phyloP scores from a whole-genome alignment of 805 yeast species.

The Candida chilensis region DNA sequence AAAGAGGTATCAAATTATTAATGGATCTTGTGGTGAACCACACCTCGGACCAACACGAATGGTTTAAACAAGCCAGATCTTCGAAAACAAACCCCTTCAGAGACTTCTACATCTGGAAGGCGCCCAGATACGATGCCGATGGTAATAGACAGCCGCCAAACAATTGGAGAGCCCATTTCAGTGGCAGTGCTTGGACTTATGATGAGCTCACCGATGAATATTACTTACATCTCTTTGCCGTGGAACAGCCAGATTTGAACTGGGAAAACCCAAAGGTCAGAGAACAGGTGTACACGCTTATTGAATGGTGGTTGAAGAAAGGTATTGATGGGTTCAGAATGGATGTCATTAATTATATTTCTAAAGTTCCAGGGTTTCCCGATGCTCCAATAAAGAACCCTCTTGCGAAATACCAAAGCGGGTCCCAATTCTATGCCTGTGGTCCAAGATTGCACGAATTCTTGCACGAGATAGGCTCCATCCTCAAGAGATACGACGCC shows the following conservation, averaged over 20 bases:
- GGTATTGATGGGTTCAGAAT: constrained; percentile 33
- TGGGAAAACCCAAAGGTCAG: constrained; percentile 23
- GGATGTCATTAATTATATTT: constrained; percentile 30
- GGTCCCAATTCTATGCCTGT: constrained; percentile 12
- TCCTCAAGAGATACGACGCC: no score
- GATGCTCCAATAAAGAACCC: constrained; percentile 28
- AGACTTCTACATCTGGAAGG: constrained; percentile 32
- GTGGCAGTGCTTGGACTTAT: constrained; percentile 28
- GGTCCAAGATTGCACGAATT: constrained; percentile 34
- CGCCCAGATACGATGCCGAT: constrained; percentile 19
- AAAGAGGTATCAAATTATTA: constrained; percentile 24
- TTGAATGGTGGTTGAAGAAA: constrained; percentile 22
- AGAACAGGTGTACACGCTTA: constrained; percentile 14
- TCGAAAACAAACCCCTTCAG: constrained; percentile 25
- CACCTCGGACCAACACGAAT: constrained; percentile 23
- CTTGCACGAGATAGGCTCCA: no score
- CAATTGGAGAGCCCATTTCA: constrained; percentile 26
- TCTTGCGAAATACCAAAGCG: constrained; percentile 21
- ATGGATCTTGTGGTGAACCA: constrained; percentile 31
- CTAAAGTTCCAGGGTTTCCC: constrained; percentile 20
- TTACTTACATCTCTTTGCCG: constrained; percentile 26
- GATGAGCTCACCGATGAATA: constrained; percentile 28
- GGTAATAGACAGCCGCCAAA: constrained; percentile 32
- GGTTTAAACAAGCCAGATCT: constrained; percentile 29
- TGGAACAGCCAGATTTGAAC: constrained; percentile 29